A percentile compares a stretch with the other conserved stretches of the same genome.
phyloP scores from a whole-genome alignment of 2,329 filamentous ascomycete species.

The Sporothrix inflata region DNA sequence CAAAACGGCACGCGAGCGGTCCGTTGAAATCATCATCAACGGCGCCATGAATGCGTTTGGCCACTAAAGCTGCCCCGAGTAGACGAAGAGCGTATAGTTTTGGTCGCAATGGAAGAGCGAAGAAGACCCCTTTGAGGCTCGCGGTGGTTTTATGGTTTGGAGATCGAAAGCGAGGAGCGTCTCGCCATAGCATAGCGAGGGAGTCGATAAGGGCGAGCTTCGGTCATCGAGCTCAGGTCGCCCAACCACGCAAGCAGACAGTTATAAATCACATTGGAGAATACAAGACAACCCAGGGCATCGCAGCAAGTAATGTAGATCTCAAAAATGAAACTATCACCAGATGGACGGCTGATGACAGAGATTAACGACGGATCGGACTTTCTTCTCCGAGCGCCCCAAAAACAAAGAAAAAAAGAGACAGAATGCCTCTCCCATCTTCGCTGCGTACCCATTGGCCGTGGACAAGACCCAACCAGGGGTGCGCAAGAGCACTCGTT shows the following conservation, averaged over 20 bases:
- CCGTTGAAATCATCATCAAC: slow-evolving; percentile 21
- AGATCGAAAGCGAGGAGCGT: too few species aligned
- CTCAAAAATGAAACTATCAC: slow-evolving; percentile 61
- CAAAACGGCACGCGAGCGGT: slow-evolving; percentile 22
- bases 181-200: not conserved
- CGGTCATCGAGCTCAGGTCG: not conserved
- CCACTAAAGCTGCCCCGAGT: too few species aligned
- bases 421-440: slow-evolving; percentile 18
- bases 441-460: slow-evolving; percentile 13
- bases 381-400: slow-evolving; percentile 50
- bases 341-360: slow-evolving; percentile 53
- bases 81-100: too few species aligned
- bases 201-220: not conserved
- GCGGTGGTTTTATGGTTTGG: not conserved
- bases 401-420: slow-evolving; percentile 25
- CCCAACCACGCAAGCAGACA: not conserved
- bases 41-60: slow-evolving; percentile 13
- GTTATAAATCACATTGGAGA: not conserved
- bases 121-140: too few species aligned
- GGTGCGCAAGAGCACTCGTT: slow-evolving; percentile 49
- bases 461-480: slow-evolving; percentile 25
- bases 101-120: too few species aligned
- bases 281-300: not conserved
- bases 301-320: slow-evolving; percentile 52
- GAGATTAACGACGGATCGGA: slow-evolving; percentile 62